A percentile compares a stretch with the other conserved stretches of the same genome.
These are phyloP conservation scores for Botryotinia globosa DNA, from an alignment of 2,329 filamentous ascomycete species.

Conservation along the genomic window DNA sequence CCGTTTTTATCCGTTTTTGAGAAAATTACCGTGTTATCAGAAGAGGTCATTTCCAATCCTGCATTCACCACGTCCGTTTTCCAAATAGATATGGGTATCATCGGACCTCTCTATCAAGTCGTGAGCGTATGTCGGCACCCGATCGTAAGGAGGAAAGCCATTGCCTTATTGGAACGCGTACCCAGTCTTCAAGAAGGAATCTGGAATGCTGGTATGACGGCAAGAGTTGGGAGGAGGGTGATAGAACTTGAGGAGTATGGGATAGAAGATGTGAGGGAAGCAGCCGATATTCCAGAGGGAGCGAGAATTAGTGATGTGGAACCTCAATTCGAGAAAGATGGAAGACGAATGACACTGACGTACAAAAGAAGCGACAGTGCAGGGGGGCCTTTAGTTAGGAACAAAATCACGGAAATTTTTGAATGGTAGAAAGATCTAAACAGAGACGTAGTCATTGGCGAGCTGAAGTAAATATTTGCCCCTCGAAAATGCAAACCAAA, in stretches of 20 bases:
- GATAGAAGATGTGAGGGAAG: slow-evolving; percentile 16
- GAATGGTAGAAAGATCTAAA: neutral
- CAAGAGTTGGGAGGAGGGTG: slow-evolving; percentile 19
- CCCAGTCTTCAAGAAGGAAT: slow-evolving; percentile 62
- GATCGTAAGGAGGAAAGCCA: slow-evolving; percentile 55
- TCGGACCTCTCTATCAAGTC: slow-evolving; percentile 60
- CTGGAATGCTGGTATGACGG: slow-evolving; percentile 49
- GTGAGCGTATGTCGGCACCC: slow-evolving; percentile 54
- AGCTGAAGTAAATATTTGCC: neutral
- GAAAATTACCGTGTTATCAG: slow-evolving; percentile 53
- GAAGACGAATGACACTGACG: slow-evolving; percentile 2
- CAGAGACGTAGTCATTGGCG: neutral
- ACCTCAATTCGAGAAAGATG: neutral
- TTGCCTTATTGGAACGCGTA: slow-evolving; percentile 52
- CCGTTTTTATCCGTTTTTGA: slow-evolving; percentile 50
- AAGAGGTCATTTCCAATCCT: slow-evolving; percentile 11
- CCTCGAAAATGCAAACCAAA: neutral
- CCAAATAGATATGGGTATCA: slow-evolving; percentile 45
- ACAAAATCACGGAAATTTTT: neutral
- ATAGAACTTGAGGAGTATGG: slow-evolving; percentile 21
- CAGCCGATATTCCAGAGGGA: slow-evolving; percentile 25
- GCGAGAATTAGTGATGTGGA: slow-evolving; percentile 19
- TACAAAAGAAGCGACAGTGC: neutral
- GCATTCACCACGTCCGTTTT: neutral
- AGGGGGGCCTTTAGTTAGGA: neutral